Evolutionary conservation across 805 yeast species (phyloP).

Genomic region (Lipomyces sp.): DNA sequence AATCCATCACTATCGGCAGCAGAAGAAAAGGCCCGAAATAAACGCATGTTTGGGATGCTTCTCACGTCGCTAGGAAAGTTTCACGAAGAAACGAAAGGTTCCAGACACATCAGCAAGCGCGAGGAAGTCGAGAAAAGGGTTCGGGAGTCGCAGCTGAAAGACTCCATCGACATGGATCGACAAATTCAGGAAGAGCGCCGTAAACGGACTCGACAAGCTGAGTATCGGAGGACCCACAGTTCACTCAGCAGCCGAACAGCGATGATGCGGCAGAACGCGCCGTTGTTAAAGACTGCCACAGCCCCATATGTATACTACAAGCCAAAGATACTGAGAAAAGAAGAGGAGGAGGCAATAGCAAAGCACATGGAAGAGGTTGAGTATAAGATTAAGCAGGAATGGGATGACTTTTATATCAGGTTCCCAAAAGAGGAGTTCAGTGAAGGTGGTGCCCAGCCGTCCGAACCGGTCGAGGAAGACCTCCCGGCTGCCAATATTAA

Average conservation of each 20-base stretch:
- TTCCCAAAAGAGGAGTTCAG: conserved; percentile 9
- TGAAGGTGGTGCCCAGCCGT: not conserved
- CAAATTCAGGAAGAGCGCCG: conserved; percentile 9
- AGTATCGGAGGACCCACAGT: not conserved
- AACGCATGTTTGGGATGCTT: conserved; percentile 36
- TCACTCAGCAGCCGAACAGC: not conserved
- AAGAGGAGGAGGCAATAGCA: not conserved
- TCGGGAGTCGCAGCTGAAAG: conserved; percentile 11
- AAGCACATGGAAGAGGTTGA: conserved; percentile 3
- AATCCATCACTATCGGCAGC: conserved; percentile 10
- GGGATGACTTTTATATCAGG: conserved; percentile 18
- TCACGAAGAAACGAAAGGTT: conserved; percentile 22
- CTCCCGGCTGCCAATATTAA: not conserved
- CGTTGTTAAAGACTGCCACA: not conserved
- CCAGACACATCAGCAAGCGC: conserved; percentile 10
- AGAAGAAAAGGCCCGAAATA: conserved; percentile 33
- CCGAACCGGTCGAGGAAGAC: not conserved
- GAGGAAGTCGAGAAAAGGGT: conserved; percentile 22
- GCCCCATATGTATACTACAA: not conserved
- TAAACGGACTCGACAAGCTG: not conserved
- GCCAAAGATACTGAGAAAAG: conserved; percentile 4
- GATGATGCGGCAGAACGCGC: not conserved
- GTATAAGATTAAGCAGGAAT: conserved; percentile 12
- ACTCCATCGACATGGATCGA: conserved; percentile 10
- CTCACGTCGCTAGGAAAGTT: conserved; percentile 28